Conservation (phyloP, 805 yeast genomes). For the Sugiyamaella valdiviana region DNA sequence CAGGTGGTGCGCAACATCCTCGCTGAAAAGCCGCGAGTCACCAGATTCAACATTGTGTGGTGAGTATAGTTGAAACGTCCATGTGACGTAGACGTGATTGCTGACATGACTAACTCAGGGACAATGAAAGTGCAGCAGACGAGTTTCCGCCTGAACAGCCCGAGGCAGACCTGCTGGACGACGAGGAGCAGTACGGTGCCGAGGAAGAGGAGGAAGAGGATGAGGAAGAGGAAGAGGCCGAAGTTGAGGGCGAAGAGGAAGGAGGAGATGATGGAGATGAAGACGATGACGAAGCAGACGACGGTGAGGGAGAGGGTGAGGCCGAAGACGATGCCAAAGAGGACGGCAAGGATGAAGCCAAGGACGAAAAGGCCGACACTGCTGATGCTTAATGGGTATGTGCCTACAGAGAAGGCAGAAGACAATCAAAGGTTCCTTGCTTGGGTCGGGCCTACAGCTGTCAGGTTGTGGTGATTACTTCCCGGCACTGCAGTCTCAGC, state of each 20-base stretch:
- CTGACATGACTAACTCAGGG: conserved; percentile 31
- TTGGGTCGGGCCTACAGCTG: too few species aligned
- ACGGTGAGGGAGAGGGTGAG: conserved; percentile 37
- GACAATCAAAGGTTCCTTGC: too few species aligned
- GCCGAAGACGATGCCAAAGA: conserved; percentile 36
- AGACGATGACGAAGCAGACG: conserved; percentile 44
- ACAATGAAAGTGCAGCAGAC: conserved; percentile 58
- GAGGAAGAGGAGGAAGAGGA: conserved; percentile 35
- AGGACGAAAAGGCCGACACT: conserved; percentile 12
- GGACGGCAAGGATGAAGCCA: conserved; percentile 32
- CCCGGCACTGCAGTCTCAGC: too few species aligned
- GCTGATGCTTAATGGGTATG: background rate
- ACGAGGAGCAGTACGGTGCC: conserved; percentile 42
- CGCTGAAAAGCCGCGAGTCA: conserved; percentile 96
- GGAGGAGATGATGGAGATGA: conserved; percentile 34
- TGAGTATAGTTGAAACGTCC: conserved; percentile 2
- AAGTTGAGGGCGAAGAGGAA: conserved; percentile 14
- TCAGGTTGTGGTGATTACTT: too few species aligned
- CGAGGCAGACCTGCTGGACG: conserved; percentile 57
- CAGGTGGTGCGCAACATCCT: conserved; percentile 89
- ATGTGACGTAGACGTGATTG: conserved; percentile 9
- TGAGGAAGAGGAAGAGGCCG: conserved; percentile 16
- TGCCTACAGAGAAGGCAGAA: too few species aligned
- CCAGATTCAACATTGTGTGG: conserved; percentile 96
- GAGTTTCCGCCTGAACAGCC: conserved; percentile 75